Evolutionary conservation across 768 basidiomycete genomes (phyloP).

Genomic region (Mycena haematopus): DNA sequence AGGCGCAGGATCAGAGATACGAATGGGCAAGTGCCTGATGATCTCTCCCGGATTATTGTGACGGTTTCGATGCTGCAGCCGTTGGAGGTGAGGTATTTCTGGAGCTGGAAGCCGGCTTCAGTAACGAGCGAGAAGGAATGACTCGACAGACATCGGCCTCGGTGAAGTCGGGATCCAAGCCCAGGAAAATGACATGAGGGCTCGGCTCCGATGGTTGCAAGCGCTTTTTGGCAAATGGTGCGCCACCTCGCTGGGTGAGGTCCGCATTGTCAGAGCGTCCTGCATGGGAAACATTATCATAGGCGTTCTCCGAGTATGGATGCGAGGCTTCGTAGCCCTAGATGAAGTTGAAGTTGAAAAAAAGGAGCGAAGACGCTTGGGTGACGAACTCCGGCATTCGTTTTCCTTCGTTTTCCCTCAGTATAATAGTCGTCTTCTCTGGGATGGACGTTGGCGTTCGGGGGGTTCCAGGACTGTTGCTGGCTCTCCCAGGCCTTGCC

Average conservation of each 20-base stretch:
- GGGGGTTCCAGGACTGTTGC: conserved; percentile 46
- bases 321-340: conserved; percentile 61
- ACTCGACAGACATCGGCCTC: conserved; percentile 86
- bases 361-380: conserved; percentile 4
- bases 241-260: conserved; percentile 52
- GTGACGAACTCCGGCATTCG: conserved; percentile 71
- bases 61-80: conserved; percentile 84
- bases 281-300: conserved; percentile 39
- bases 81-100: conserved; percentile 74
- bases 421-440: conserved; percentile 74
- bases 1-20: conserved; percentile 66
- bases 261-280: conserved; percentile 41
- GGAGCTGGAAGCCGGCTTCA: conserved; percentile 66
- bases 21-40: conserved; percentile 93
- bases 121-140: conserved; percentile 41
- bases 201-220: conserved; percentile 85
- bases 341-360: conserved; percentile 15
- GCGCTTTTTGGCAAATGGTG: conserved; percentile 70
- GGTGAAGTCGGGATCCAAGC: conserved; percentile 89
- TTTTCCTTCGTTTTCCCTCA: conserved; percentile 82
- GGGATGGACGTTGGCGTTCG: conserved; percentile 46
- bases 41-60: conserved; percentile 96
- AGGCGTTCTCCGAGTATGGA: conserved; percentile 50
- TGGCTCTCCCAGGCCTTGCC: conserved; percentile 72
- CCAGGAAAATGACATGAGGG: conserved; percentile 94